Base-by-base conservation (phyloP, 1,284 basidiomycete genomes). In the Malassezia globosa region DNA sequence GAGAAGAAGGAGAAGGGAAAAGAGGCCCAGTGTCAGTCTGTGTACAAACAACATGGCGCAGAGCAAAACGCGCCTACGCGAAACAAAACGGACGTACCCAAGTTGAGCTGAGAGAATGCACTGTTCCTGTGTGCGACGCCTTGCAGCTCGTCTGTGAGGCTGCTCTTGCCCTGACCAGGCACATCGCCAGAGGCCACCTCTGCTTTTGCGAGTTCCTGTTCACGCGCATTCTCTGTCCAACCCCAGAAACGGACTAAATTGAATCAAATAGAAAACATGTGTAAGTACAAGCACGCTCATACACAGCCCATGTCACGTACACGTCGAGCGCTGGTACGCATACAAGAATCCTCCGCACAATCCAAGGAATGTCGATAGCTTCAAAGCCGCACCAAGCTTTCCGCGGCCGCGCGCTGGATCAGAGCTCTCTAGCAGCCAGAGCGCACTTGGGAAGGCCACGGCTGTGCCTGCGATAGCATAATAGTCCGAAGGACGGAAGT, bases 181-280 rank as follows among this genome's bases (percentile, higher is more conserved):
- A 63, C 61, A 46, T 52, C 48, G 2, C 60, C 60, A 1, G 51
- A 46, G 11, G 51, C 58, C 18, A 48, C 40, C 18, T 63, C 59
- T 11, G 54, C 48, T 48, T 60, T 43, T 26, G 64, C 55, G 2
- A 48, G 45, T 25, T 48, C 24, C 37, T 59, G 54, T 44, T 71
- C 69, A 18, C 61, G 18, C 42, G 63, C 81, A 76, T 99, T 99
- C 76, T 96, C 92, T 19, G 79, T 77, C 84, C 87, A 90, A 42
- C 92, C 92, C 87, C 87, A 90, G 78, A 97, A 92, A 37, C 92
- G 88, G 74, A 83, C 89, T 88, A 64, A n/a, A n/a, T n/a, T n/a
- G n/a, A n/a, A n/a, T n/a, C n/a, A n/a, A n/a, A n/a, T n/a, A n/a
- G n/a, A n/a, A n/a, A n/a, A n/a, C 23, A 31, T n/a, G 48, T 24